A percentile compares a stretch with the other conserved stretches of the same genome.
These are phyloP conservation scores for Cordyceps javanica DNA, from an alignment of 2,329 filamentous ascomycete species.

Conservation along the genomic window DNA sequence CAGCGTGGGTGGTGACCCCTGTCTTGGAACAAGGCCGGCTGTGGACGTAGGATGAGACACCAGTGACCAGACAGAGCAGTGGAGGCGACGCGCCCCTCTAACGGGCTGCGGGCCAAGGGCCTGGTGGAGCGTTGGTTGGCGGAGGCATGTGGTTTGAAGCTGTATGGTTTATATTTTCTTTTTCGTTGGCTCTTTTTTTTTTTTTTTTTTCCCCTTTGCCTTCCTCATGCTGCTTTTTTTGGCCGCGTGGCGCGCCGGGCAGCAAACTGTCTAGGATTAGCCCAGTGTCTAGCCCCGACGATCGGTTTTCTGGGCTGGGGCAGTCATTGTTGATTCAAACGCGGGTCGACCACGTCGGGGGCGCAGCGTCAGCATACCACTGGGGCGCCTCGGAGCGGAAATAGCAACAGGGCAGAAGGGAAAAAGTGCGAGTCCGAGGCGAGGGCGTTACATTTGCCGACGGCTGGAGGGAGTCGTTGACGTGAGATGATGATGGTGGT, in stretches of 20 bases:
- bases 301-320: not conserved
- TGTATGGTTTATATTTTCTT: not conserved
- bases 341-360: conserved; percentile 1
- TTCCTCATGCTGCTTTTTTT: not conserved
- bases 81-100: not conserved
- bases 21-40: not conserved
- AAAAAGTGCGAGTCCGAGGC: not conserved
- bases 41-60: conserved; percentile 2
- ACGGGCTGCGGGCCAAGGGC: not conserved
- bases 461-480: too few species aligned
- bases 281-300: not conserved
- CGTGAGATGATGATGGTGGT: too few species aligned
- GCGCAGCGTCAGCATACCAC: not conserved
- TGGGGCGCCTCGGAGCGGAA: not conserved
- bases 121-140: not conserved
- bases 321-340: conserved; percentile 6
- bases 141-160: conserved; percentile 1
- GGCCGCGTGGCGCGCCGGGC: not conserved
- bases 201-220: not conserved
- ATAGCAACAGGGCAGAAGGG: not conserved
- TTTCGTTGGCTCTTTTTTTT: too few species aligned
- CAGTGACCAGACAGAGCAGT: not conserved
- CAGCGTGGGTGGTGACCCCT: not conserved
- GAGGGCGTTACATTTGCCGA: too few species aligned
- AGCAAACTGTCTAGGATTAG: conserved; percentile 8